Evolutionary conservation across 257 asterid genomes (phyloP).

Genomic region (Solanum tacnaense): DNA sequence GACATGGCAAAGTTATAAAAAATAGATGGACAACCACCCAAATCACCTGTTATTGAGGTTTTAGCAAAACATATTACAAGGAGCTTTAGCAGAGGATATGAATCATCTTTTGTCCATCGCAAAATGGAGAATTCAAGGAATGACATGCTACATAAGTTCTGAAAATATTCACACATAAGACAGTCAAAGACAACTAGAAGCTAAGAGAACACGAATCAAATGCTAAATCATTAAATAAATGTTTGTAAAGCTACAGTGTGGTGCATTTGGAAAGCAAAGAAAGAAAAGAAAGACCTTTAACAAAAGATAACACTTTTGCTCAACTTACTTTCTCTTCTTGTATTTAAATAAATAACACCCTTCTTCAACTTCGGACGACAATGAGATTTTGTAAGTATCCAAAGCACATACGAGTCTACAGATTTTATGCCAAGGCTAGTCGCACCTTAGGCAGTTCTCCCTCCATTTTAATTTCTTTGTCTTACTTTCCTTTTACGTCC

Average conservation of each 20-base stretch:
- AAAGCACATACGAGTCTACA: not conserved
- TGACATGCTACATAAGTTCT: not conserved
- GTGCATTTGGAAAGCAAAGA: not conserved
- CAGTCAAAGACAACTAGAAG: not conserved
- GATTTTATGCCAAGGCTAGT: not conserved
- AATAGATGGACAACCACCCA: not conserved
- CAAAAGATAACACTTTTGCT: not conserved
- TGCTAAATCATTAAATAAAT: not conserved
- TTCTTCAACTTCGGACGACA: not conserved
- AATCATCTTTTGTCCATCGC: not conserved
- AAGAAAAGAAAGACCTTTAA: not conserved
- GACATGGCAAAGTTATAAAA: not conserved
- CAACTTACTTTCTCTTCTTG: not conserved
- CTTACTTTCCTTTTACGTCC: not conserved
- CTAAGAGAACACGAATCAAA: not conserved
- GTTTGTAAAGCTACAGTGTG: not conserved
- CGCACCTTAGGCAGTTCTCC: not conserved
- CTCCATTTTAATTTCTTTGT: not conserved
- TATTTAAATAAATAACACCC: not conserved
- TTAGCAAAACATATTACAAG: not conserved
- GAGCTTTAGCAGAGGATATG: not conserved
- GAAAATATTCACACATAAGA: not conserved
- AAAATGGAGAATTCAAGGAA: not conserved
- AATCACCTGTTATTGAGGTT: not conserved
- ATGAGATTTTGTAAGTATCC: not conserved